phyloP scores from a whole-genome alignment of 305 asterid genomes.

The Petunia hybrid region DNA sequence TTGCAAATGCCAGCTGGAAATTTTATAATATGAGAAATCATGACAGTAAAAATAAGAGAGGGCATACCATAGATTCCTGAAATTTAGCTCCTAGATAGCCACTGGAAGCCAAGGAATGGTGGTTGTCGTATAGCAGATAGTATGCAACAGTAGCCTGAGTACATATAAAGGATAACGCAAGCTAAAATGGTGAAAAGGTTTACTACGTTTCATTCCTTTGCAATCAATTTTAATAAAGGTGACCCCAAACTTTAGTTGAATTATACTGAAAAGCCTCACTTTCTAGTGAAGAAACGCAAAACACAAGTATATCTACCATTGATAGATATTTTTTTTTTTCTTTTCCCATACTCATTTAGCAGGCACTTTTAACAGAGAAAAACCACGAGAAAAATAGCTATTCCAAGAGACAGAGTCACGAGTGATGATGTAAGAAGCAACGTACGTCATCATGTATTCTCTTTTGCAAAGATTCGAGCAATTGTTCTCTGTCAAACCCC shows the following conservation, averaged over 20 bases:
- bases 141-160: slow-evolving; percentile 92
- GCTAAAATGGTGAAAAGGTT: neutral
- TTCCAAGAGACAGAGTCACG: slow-evolving; percentile 26
- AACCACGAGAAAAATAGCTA: neutral
- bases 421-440: slow-evolving; percentile 28
- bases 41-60: slow-evolving; percentile 10
- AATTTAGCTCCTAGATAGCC: slow-evolving; percentile 85
- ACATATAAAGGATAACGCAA: slow-evolving; percentile 21
- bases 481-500: slow-evolving; percentile 74
- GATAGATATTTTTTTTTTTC: neutral
- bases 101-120: slow-evolving; percentile 60
- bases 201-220: neutral
- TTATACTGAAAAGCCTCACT: slow-evolving; percentile 21
- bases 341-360: neutral
- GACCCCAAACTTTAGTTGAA: neutral
- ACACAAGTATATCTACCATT: slow-evolving; percentile 3
- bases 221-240: neutral
- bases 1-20: neutral
- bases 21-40: neutral
- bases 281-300: neutral
- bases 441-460: slow-evolving; percentile 87
- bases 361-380: neutral
- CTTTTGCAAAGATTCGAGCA: slow-evolving; percentile 75
- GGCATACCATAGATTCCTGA: slow-evolving; percentile 75
- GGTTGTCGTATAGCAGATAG: slow-evolving; percentile 76